Evolutionary conservation across 352 stramenopile species (phyloP).

Genomic region (Phytophthora sojae): DNA sequence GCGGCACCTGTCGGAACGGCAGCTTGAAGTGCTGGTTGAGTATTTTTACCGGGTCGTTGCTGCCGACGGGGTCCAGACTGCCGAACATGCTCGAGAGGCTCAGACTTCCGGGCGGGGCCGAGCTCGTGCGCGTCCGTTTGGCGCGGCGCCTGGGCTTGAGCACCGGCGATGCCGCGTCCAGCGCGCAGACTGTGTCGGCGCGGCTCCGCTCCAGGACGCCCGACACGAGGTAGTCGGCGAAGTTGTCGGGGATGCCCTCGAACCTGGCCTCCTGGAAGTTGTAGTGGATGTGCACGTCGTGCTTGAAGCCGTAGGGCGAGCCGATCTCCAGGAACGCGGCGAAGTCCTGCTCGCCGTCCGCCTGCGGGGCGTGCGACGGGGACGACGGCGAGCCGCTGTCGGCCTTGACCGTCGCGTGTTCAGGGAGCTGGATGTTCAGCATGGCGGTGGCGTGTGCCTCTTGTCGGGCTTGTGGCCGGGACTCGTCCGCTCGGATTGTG

Average conservation of each 20-base stretch:
- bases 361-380: constrained; percentile 30
- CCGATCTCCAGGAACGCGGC: constrained; percentile 66
- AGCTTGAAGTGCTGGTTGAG: constrained; percentile 90
- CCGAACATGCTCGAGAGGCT: constrained; percentile 46
- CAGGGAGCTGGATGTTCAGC: constrained; percentile 60
- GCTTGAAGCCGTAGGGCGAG: constrained; percentile 75
- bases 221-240: constrained; percentile 68
- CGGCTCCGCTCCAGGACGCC: constrained; percentile 31
- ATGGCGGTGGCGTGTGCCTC: constrained; percentile 14
- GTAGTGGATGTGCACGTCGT: constrained; percentile 89
- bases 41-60: constrained; percentile 51
- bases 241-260: constrained; percentile 86
- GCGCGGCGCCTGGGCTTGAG: constrained; percentile 13
- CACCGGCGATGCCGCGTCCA: constrained; percentile 17
- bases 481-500: constrained; percentile 39
- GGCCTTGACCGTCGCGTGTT: constrained; percentile 35
- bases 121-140: constrained; percentile 54
- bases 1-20: constrained; percentile 76
- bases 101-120: constrained; percentile 39
- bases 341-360: constrained; percentile 42
- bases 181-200: constrained; percentile 27
- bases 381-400: constrained; percentile 43
- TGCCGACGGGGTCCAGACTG: constrained; percentile 22
- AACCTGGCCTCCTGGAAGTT: constrained; percentile 89
- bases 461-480: neutral